Evolutionary conservation across 208 protist species (phyloP), one percentile per base, ranked within the genome.

Genomic region (Strigomonas culicis): DNA sequence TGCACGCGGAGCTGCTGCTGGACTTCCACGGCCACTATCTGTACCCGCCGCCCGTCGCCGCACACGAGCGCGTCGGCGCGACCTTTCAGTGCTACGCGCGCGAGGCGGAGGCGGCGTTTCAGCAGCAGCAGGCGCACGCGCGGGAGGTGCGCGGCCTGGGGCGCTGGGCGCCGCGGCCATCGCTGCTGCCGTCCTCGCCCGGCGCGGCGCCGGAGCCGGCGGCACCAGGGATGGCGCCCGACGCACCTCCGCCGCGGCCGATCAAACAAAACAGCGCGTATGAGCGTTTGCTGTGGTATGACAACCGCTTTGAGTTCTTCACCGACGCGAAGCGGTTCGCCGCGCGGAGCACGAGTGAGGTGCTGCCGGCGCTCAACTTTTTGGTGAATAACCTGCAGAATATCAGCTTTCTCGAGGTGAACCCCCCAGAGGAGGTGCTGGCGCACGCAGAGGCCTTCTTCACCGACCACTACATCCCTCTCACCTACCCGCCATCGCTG

Each of bases 1-100:
- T 94, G 86, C 85, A 93, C 69, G 87, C 82, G 27, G 84, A 95
- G 66, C 68, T 95, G 44, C 72, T 92, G 28, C 64, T 91, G 25
- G 90, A 91, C 49, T 80, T 85, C 0, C 62, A 91, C 22, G 85
- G 75, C 0, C 64, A 70, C 3, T 70, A 77, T 13, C 60, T 96
- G 22, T 93, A n/a, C n/a, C n/a, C n/a, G n/a, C n/a, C n/a, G n/a
- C n/a, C n/a, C n/a, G n/a, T n/a, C n/a, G n/a, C n/a, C n/a, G n/a
- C n/a, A n/a, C n/a, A n/a, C n/a, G n/a, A n/a, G n/a, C n/a, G n/a
- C n/a, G n/a, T n/a, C n/a, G n/a, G n/a, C n/a, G n/a, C n/a, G n/a
- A n/a, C n/a, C n/a, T n/a, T n/a, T n/a, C n/a, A n/a, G n/a, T n/a
- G n/a, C n/a, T n/a, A n/a, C n/a, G n/a, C n/a, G n/a, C n/a, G n/a